Evolutionary conservation across 2,329 filamentous ascomycete genomes (phyloP).

Genomic region (Colletotrichum spaethianum): DNA sequence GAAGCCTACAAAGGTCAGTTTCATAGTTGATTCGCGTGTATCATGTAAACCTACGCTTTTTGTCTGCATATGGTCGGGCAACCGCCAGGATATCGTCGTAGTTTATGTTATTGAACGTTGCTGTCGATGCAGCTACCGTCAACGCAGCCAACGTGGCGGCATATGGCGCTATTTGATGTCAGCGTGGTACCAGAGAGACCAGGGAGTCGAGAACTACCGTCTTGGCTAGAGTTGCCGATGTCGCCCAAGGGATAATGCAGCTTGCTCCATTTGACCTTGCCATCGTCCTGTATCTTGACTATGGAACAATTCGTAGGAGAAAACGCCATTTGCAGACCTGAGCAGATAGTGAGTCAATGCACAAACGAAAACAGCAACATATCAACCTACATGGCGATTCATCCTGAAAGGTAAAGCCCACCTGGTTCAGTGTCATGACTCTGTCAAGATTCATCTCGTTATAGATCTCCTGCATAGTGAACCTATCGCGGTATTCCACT

Average conservation of each 20-base stretch:
- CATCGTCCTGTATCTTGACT: slow-evolving; percentile 71
- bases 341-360: background rate
- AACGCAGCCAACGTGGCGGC: slow-evolving; percentile 74
- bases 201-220: slow-evolving; percentile 55
- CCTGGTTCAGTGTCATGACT: slow-evolving; percentile 80
- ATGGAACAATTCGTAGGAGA: slow-evolving; percentile 74
- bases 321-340: slow-evolving; percentile 72
- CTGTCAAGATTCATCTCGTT: slow-evolving; percentile 74
- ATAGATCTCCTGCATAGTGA: slow-evolving; percentile 78
- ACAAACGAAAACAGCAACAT: background rate
- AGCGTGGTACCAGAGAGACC: slow-evolving; percentile 39
- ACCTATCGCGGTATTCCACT: slow-evolving; percentile 83
- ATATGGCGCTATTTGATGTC: slow-evolving; percentile 61
- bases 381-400: slow-evolving; percentile 72
- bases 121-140: slow-evolving; percentile 65
- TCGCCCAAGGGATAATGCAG: slow-evolving; percentile 66
- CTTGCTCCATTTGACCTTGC: slow-evolving; percentile 71
- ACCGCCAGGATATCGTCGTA: slow-evolving; percentile 82
- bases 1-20: slow-evolving; percentile 61
- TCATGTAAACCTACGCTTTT: slow-evolving; percentile 49
- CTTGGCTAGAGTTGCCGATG: slow-evolving; percentile 62
- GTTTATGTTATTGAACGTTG: slow-evolving; percentile 62
- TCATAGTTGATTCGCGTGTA: background rate
- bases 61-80: slow-evolving; percentile 65
- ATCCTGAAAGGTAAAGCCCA: slow-evolving; percentile 80